Percentiles rank a stretch among this genome's conserved stretches.
Conservation (phyloP, 1,284 basidiomycete species). For the Cutaneotrichosporon cyanovorans region DNA sequence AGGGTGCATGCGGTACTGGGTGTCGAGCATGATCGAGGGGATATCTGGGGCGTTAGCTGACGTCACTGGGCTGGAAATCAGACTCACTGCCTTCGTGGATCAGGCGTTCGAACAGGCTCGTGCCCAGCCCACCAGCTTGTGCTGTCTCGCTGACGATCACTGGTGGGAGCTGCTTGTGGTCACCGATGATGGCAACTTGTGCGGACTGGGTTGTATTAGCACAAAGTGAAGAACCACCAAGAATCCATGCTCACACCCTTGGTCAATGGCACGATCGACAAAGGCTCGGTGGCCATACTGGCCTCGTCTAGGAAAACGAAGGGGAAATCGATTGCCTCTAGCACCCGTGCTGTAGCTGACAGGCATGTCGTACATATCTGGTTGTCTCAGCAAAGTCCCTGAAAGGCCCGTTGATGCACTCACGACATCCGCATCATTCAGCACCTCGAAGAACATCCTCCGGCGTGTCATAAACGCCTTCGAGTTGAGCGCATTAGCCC, state of each 20-base stretch:
- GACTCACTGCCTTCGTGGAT: slow-evolving; percentile 65
- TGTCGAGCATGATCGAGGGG: slow-evolving; percentile 79
- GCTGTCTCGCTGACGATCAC: slow-evolving; percentile 70
- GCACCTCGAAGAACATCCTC: slow-evolving; percentile 49
- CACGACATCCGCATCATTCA: slow-evolving; percentile 64
- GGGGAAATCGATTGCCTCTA: slow-evolving; percentile 67
- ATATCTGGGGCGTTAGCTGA: slow-evolving; percentile 45
- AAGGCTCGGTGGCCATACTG: slow-evolving; percentile 89
- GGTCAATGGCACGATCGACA: slow-evolving; percentile 75
- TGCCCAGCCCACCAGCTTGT: slow-evolving; percentile 60
- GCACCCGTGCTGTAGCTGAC: slow-evolving; percentile 54
- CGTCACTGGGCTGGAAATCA: background rate
- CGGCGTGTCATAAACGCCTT: slow-evolving; percentile 22
- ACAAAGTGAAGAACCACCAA: too few relatives aligned
- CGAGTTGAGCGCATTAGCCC: slow-evolving; percentile 48
- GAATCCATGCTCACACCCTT: slow-evolving; percentile 59
- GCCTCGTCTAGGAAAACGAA: slow-evolving; percentile 92
- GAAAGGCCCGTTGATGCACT: slow-evolving; percentile 32
- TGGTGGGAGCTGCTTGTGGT: slow-evolving; percentile 93
- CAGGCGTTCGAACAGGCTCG: slow-evolving; percentile 81
- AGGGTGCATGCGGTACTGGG: slow-evolving; percentile 94
- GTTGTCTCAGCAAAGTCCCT: slow-evolving; percentile 1
- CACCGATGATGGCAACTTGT: slow-evolving; percentile 83
- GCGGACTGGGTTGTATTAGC: slow-evolving; percentile 46
- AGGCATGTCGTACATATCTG: slow-evolving; percentile 80